Percentiles rank a stretch among this genome's conserved stretches.
phyloP scores from a whole-genome alignment of 192 early-diverging fungal genomes.

The Phlyctochytrium arcticum region DNA sequence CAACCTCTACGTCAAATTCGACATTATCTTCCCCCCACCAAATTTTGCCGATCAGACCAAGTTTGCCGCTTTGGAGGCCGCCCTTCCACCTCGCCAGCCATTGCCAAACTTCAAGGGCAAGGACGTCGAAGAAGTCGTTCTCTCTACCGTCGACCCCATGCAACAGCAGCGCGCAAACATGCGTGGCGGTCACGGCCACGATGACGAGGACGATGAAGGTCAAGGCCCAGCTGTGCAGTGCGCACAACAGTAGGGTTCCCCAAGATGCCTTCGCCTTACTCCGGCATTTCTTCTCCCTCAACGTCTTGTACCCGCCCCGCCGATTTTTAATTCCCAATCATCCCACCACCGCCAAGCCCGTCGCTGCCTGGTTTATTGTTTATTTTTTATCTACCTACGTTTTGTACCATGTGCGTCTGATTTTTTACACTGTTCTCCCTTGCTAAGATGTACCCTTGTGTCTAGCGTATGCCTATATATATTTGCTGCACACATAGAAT shows the following conservation, averaged over 20 bases:
- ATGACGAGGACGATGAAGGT: conserved; percentile 67
- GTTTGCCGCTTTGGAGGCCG: conserved; percentile 70
- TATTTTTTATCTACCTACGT: too few relatives aligned
- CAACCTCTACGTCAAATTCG: conserved; percentile 90
- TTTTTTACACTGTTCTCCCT: too few relatives aligned
- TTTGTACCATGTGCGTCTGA: too few relatives aligned
- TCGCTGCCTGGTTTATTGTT: too few relatives aligned
- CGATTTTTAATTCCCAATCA: too few relatives aligned
- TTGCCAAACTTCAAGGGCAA: conserved; percentile 52
- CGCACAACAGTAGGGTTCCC: conserved; percentile 90
- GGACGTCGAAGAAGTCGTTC: conserved; percentile 78
- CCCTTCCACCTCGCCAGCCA: conserved; percentile 71
- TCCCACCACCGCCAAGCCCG: too few relatives aligned
- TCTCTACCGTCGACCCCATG: conserved; percentile 70
- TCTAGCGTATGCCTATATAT: too few relatives aligned
- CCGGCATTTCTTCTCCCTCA: too few relatives aligned
- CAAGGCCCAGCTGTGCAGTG: conserved; percentile 85
- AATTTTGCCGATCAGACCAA: conserved; percentile 74
- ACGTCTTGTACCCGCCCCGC: too few relatives aligned
- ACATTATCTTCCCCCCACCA: conserved; percentile 83
- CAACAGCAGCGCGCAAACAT: conserved; percentile 58
- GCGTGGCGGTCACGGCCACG: conserved; percentile 29
- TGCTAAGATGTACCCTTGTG: too few relatives aligned
- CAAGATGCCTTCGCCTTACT: too few relatives aligned
- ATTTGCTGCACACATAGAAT: too few relatives aligned